Evolutionary conservation across 257 asterid species (phyloP).

Genomic region (Nicotiana tabacum): DNA sequence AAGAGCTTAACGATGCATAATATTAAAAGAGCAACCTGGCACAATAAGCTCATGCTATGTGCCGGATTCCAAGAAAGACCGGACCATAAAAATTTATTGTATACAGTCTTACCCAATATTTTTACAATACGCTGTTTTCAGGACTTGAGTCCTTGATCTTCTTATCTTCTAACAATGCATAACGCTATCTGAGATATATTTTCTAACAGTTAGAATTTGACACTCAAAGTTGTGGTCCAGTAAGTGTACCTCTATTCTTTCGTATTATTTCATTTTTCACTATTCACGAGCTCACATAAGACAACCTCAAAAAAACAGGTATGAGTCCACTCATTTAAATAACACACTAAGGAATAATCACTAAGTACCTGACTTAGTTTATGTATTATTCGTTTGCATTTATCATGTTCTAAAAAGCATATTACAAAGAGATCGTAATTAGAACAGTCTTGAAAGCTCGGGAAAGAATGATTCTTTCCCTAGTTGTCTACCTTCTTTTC

Average conservation of each 20-base stretch:
- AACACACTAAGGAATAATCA: background rate
- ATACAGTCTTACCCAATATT: rapidly evolving
- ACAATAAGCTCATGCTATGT: too few relatives aligned
- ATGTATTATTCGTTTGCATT: background rate
- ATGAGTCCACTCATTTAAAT: background rate
- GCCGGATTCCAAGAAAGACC: rapidly evolving
- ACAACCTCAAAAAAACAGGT: background rate
- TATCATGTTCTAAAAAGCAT: background rate
- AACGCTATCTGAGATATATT: too few relatives aligned
- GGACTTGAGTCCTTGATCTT: too few relatives aligned
- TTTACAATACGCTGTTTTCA: rapidly evolving
- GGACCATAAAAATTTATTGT: too few relatives aligned
- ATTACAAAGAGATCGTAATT: background rate
- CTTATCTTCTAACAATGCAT: too few relatives aligned
- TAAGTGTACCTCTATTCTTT: too few relatives aligned
- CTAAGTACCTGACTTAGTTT: too few relatives aligned
- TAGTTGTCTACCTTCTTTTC: background rate
- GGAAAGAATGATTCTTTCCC: constrained; percentile 60
- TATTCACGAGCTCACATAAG: background rate
- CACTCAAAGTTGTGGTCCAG: too few relatives aligned
- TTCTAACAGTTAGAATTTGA: too few relatives aligned
- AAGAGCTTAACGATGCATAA: background rate
- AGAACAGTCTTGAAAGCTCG: constrained; percentile 47
- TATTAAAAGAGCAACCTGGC: rapidly evolving
- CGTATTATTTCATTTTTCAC: too few relatives aligned